Base-by-base conservation (phyloP, 345 rosid genomes). In the Barbarea vulgaris region DNA sequence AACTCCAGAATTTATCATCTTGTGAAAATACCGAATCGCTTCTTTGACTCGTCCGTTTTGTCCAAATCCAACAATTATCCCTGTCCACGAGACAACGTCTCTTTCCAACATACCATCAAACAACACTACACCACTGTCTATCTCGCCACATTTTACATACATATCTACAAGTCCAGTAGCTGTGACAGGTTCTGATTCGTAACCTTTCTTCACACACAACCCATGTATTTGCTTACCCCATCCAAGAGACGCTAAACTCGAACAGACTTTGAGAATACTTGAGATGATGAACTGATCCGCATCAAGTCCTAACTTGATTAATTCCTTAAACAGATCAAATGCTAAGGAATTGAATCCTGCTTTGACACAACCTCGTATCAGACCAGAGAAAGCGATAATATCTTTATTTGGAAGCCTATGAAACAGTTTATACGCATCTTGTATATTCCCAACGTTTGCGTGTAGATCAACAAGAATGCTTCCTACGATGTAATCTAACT, bases 141-240 rank as follows among this genome's bases (percentile, higher is more conserved):
- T 85, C 72, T 87, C 86, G 30, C 93, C 93, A 77, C 92, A 82
- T 86, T 91, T 91, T 19, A 84, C 80, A 55, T 88, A 88, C 91
- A 87, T 79, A 76, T 87, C 85, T 15, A 85, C 54, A 0, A 91
- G 83, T 37, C 84, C 85, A 5, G 92, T 85, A 44, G 70, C 48
- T 13, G 81, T 78, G 14, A 87, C 81, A 13, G 77, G 78, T 53
- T 88, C 93, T 18, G 80, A 64, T 67, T 81, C 90, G 60, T 79
- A 84, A 22, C 92, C 89, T 42, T 77, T 74, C 81, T 87, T 91
- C 19, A 82, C 56, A 77, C 86, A 84, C 7, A 88, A 76, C 65
- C 86, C 84, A 74, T 87, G 92, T 57, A 89, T 78, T 70, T 86
- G 94, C 39, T 78, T 87, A 6, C 91, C 91, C 67, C 77, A 73